Evolutionary conservation across 495 filamentous ascomycete species (phyloP).

Genomic region (Pseudomonodictys pantanalensis): DNA sequence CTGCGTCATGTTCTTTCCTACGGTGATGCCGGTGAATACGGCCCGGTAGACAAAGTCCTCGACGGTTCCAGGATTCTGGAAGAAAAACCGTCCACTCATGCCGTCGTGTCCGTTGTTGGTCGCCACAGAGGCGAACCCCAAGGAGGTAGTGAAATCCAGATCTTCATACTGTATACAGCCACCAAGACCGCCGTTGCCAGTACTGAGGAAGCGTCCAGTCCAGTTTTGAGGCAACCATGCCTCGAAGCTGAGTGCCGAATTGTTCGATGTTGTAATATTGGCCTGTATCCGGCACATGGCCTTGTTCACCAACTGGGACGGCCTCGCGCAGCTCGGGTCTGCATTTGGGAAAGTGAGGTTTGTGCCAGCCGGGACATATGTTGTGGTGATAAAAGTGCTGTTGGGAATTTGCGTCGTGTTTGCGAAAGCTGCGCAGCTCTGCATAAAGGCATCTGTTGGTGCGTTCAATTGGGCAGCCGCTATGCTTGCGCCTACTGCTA

Average conservation of each 20-base stretch:
- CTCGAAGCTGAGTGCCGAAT: conserved; percentile 53
- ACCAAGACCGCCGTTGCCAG: conserved; percentile 37
- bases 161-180: conserved; percentile 37
- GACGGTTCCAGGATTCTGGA: conserved; percentile 36
- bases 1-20: conserved; percentile 31
- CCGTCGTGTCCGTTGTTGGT: conserved; percentile 59
- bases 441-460: no score
- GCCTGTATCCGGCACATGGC: conserved; percentile 58
- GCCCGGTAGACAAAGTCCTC: conserved; percentile 37
- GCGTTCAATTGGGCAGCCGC: no score
- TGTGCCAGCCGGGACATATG: no score
- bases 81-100: conserved; percentile 6
- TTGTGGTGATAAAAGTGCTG: no score
- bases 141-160: conserved; percentile 34
- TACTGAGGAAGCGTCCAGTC: conserved; percentile 34
- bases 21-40: conserved; percentile 25
- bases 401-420: no score
- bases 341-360: no score
- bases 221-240: conserved; percentile 53
- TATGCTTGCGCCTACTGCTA: no score
- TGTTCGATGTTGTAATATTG: conserved; percentile 54
- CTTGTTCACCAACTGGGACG: no score
- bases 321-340: no score
- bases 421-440: no score
- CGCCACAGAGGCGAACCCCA: conserved; percentile 56